Conservation (phyloP, 176 grass and related monocot species). For the Aegilops tauschii region DNA sequence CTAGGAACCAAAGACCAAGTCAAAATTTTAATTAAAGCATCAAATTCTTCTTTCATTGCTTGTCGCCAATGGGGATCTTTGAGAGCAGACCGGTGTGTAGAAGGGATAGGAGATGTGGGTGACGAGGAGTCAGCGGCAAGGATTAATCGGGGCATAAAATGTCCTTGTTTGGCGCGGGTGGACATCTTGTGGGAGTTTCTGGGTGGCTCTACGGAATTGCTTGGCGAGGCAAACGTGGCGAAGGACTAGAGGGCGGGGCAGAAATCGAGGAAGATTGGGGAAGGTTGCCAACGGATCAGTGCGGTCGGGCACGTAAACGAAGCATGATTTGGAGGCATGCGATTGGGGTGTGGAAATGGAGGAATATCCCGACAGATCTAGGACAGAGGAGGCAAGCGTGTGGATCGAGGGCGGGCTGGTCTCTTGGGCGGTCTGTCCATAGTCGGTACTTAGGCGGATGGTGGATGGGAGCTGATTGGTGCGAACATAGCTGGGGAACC, state of each 20-base stretch:
- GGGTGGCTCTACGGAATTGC: background rate
- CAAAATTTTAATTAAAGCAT: too few species aligned
- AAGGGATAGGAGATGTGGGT: background rate
- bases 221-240: background rate
- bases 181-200: background rate
- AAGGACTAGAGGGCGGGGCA: background rate
- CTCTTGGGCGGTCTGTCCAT: too few species aligned
- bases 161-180: background rate
- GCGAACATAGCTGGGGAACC: too few species aligned
- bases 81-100: background rate
- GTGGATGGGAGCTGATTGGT: too few species aligned
- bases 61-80: background rate
- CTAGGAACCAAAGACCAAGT: background rate
- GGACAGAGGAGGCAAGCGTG: too few species aligned
- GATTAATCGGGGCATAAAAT: background rate
- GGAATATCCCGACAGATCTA: too few species aligned
- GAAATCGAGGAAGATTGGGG: background rate
- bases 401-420: too few species aligned
- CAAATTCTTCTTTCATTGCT: background rate
- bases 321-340: too few species aligned
- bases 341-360: too few species aligned
- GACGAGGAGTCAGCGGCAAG: background rate
- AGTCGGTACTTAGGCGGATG: too few species aligned
- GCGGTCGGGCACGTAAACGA: too few species aligned
- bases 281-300: too few species aligned